phyloP scores from a whole-genome alignment of 192 early-diverging fungal species.

The Coemansia sp. region DNA sequence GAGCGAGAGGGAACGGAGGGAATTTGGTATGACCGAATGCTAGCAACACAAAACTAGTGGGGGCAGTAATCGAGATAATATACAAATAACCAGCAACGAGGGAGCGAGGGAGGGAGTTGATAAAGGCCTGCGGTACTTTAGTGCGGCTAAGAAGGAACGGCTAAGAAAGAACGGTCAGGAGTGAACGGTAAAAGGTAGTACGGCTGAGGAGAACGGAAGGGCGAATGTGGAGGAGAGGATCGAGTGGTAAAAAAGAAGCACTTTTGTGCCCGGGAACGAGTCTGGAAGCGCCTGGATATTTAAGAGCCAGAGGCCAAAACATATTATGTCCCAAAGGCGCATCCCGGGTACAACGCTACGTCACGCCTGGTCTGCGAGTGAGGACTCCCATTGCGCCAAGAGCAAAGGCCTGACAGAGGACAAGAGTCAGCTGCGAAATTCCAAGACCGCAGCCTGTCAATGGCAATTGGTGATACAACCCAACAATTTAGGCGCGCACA shows the following conservation, averaged over 20 bases:
- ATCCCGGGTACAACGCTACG: neutral
- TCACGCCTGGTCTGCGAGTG: neutral
- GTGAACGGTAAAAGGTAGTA: too few species aligned
- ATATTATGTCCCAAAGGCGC: neutral
- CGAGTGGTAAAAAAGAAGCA: neutral
- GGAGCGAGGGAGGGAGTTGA: neutral
- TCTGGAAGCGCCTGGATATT: too few species aligned
- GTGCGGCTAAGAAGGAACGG: too few species aligned
- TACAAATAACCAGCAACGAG: constrained; percentile 12
- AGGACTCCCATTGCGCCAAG: neutral
- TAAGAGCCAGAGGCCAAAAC: neutral
- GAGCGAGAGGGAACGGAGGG: constrained; percentile 1
- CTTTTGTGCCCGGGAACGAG: neutral
- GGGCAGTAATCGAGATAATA: constrained; percentile 11
- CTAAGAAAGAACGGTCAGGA: too few species aligned
- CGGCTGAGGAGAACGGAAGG: too few species aligned
- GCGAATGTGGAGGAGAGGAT: neutral
- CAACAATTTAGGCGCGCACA: neutral
- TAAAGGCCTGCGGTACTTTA: too few species aligned
- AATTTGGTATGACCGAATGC: constrained; percentile 4
- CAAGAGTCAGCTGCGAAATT: neutral
- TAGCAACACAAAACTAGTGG: neutral
- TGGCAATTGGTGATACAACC: neutral
- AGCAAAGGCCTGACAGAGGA: neutral
- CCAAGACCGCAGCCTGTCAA: too few species aligned